A percentile compares a stretch with the other conserved stretches of the same genome.
phyloP scores from a whole-genome alignment of 2,329 filamentous ascomycete genomes.

The Penicillium hesseltinei region DNA sequence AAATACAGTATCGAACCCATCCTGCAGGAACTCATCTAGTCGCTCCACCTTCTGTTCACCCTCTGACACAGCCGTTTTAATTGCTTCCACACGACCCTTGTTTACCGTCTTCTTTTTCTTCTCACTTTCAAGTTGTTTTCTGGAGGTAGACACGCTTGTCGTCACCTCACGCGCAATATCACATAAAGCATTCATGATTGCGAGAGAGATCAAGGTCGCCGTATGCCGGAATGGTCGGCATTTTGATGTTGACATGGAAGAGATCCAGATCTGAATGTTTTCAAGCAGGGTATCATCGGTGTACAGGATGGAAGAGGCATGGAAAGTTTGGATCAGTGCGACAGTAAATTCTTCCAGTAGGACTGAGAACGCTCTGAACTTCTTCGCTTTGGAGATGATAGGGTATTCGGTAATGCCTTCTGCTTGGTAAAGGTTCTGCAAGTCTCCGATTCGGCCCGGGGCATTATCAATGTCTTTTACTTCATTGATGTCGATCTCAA shows the following conservation, averaged over 20 bases:
- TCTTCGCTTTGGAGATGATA: constrained; percentile 77
- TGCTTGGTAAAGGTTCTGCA: constrained; percentile 85
- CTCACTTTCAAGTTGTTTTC: constrained; percentile 76
- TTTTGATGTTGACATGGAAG: constrained; percentile 82
- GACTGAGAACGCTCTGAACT: constrained; percentile 72
- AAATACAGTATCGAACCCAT: constrained; percentile 89
- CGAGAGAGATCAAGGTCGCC: constrained; percentile 77
- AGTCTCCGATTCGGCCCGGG: constrained; percentile 70
- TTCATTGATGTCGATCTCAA: constrained; percentile 75
- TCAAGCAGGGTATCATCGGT: constrained; percentile 74
- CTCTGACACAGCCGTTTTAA: constrained; percentile 70
- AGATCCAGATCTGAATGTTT: constrained; percentile 86
- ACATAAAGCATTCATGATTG: constrained; percentile 76
- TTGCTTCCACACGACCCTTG: constrained; percentile 71
- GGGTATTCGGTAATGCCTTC: constrained; percentile 87
- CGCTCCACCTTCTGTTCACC: constrained; percentile 67
- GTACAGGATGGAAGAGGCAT: constrained; percentile 80
- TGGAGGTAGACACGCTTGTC: constrained; percentile 69
- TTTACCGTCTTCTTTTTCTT: constrained; percentile 70
- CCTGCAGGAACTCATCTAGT: constrained; percentile 70
- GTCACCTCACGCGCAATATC: constrained; percentile 69
- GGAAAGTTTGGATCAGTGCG: constrained; percentile 71
- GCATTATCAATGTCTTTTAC: constrained; percentile 88
- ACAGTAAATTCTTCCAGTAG: constrained; percentile 76
- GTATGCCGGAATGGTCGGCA: constrained; percentile 93